phyloP scores from a whole-genome alignment of 2,329 filamentous ascomycete genomes.

The Colletotrichum sp. region DNA sequence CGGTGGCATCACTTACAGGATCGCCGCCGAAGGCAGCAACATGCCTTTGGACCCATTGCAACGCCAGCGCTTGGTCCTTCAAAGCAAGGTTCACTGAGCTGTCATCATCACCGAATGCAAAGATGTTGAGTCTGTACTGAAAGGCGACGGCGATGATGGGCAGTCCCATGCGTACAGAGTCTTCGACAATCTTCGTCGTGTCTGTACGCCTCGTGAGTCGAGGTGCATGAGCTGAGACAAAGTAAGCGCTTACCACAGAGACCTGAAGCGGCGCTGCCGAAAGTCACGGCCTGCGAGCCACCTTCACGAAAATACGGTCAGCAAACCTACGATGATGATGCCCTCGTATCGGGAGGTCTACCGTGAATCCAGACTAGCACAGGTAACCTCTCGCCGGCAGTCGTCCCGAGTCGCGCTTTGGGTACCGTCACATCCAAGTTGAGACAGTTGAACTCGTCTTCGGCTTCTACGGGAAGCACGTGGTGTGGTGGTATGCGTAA shows the following conservation, averaged over 20 bases:
- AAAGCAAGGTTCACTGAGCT: slow-evolving; percentile 39
- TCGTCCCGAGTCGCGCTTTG: neutral
- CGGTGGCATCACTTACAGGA: slow-evolving; percentile 14
- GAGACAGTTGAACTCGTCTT: slow-evolving; percentile 48
- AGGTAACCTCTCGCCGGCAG: slow-evolving; percentile 27
- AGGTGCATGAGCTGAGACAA: neutral
- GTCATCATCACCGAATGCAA: slow-evolving; percentile 46
- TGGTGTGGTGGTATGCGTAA: slow-evolving; percentile 43
- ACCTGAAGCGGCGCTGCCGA: slow-evolving; percentile 43
- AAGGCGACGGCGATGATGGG: slow-evolving; percentile 24
- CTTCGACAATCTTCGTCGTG: slow-evolving; percentile 35
- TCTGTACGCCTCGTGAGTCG: slow-evolving; percentile 29
- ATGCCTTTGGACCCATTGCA: slow-evolving; percentile 32
- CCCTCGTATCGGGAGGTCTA: slow-evolving; percentile 4
- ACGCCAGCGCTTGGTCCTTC: slow-evolving; percentile 35
- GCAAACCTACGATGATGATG: neutral
- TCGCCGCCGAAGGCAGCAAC: slow-evolving; percentile 32
- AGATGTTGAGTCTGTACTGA: slow-evolving; percentile 29
- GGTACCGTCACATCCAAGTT: slow-evolving; percentile 45
- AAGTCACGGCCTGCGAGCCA: slow-evolving; percentile 49
- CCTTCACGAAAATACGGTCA: slow-evolving; percentile 23
- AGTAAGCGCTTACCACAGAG: slow-evolving; percentile 40
- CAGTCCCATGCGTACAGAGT: slow-evolving; percentile 32
- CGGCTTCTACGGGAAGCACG: slow-evolving; percentile 23
- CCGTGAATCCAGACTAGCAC: slow-evolving; percentile 53